Base-by-base conservation (phyloP, 495 filamentous ascomycete species). In the Aspergillus ellipticus region DNA sequence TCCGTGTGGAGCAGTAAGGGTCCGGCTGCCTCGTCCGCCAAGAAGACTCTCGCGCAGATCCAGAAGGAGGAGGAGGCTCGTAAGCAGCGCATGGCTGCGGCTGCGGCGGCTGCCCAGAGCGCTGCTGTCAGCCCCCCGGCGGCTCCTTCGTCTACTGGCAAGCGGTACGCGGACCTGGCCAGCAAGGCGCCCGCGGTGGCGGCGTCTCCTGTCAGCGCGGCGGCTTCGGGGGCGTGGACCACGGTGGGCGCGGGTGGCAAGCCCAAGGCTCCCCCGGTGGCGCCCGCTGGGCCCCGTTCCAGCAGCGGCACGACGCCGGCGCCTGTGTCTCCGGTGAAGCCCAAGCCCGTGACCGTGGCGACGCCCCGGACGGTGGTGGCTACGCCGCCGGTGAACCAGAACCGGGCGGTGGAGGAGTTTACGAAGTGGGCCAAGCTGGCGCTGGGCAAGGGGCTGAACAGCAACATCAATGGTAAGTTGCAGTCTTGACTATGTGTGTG, bases 171-270 rank as follows among this genome's bases (percentile, higher is more conserved):
- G 6, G 92, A 97, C 66, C 85, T 98, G 33, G 95, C 95, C 19
- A 84, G 90, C 74, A 97, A 97, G 74, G 74, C 72, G 19, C 69
- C n/a, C n/a, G n/a, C 78, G 20, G 69, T 74, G n/a, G 66, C 70
- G n/a, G 66, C 70, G 49, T 60, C 68, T 43, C 67, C 69, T 45
- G 64, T 75, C 37, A 65, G 65, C 8, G 59, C 71, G 21, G 60
- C 66, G 16, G 60, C 69, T 4, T 57, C 72, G 11, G 79, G 86
- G 37, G 92, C 90, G 17, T 97, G 95, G 95, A 93, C 91, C 29
- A 97, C 92, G 0, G 94, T 97, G 42, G 95, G 95, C n/a, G 90
- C 92, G 13, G 83, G 90, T 54, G 94, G 94, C 5, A 97, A 96
- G 74, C 80, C 87, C 29, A 97, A 96, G 77, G 75, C 83, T 16